Percentiles rank a stretch among this genome's conserved stretches.
Evolutionary conservation across 768 basidiomycete genomes (phyloP).

Genomic region (Pleurotus cornucopiae): DNA sequence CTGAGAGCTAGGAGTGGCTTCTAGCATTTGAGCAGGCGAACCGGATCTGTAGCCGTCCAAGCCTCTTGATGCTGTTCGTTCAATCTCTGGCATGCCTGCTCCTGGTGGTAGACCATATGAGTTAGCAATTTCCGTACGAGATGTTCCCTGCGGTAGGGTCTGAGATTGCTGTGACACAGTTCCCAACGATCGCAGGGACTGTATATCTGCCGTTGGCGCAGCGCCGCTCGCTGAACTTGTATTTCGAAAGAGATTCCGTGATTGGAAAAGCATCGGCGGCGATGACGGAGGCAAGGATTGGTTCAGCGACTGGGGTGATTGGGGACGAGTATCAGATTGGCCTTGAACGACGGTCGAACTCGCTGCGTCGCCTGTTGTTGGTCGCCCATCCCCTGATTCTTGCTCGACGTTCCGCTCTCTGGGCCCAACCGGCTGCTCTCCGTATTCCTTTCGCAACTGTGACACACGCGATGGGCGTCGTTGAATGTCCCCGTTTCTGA

Average conservation of each 20-base stretch:
- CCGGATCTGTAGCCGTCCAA: conserved; percentile 30
- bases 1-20: conserved; percentile 12
- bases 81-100: conserved; percentile 25
- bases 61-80: conserved; percentile 28
- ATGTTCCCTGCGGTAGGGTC: conserved; percentile 28
- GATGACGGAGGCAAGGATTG: background rate
- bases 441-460: background rate
- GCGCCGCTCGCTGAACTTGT: conserved; percentile 19
- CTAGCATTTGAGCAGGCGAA: conserved; percentile 19
- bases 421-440: background rate
- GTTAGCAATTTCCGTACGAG: conserved; percentile 23
- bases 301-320: background rate
- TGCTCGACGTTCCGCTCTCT: background rate
- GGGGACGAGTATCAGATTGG: background rate
- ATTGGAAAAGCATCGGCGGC: background rate
- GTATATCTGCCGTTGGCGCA: conserved; percentile 25
- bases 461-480: conserved; percentile 2
- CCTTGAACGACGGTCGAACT: background rate
- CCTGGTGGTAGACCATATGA: conserved; percentile 44
- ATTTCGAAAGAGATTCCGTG: conserved; percentile 5
- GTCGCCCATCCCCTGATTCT: background rate
- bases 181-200: conserved; percentile 20
- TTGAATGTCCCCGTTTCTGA: background rate
- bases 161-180: conserved; percentile 24
- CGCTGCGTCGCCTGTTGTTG: background rate